Evolutionary conservation across 257 asterid species (phyloP), one percentile per base, ranked within the genome.

Genomic region (Lavandula angustifolia): DNA sequence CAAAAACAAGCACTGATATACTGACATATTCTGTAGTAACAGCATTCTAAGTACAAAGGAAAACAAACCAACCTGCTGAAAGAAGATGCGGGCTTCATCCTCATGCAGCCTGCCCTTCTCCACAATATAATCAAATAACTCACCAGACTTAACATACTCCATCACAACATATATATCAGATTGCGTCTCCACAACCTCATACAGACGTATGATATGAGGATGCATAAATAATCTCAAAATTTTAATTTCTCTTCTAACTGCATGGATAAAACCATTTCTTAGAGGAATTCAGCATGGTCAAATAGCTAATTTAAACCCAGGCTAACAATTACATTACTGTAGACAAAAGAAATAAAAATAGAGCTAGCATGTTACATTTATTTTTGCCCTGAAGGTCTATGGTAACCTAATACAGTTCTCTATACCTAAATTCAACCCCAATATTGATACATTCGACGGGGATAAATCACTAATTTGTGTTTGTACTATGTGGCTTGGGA

Each of bases 21-120:
- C 60, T 7, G 29, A 16, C 9, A 62, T 42, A 14, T 38, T 55
- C 10, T 41, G 33, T 53, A 60, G 48, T 67, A 51, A 29, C n/a
- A 42, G 55, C 16, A 18, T 11, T 27, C 42, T 34, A 60, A 46
- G 27, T 31, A 31, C 11, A 48, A 16, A 55, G 0, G 46, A 41
- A 32, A 42, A 44, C 56, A 49, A 57, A 29, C 47, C 75, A 48
- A 86, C 97, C 96, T 90, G 97, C 85, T 89, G 98, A 66, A 92
- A 92, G 76, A 89, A 81, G 32, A 72, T 75, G 1, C 96, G 87
- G 61, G 95, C 96, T 77, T 89, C 97, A 73, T 89, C 96, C 76
- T 92, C 97, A 60, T 82, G 87, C 59, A 94, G 60, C 74, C 95
- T 81, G 5, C 96, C 97, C 79, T 87, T 94, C 82, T 89, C 95